phyloP scores from a whole-genome alignment of 2,329 filamentous ascomycete genomes.

The Calonectria crousiana region DNA sequence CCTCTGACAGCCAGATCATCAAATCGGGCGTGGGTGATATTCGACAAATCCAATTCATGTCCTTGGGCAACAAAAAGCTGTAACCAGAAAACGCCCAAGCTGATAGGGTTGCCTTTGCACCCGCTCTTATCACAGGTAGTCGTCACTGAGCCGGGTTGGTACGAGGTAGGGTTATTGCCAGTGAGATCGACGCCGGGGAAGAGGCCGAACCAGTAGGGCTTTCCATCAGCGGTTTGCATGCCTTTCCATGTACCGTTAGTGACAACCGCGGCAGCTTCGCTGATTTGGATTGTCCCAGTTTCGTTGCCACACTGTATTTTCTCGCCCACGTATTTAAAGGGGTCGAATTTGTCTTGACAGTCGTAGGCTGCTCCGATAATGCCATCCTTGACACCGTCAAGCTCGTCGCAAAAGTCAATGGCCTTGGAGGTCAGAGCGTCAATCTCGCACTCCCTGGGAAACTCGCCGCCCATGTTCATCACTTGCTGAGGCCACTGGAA shows the following conservation, averaged over 20 bases:
- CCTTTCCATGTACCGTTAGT: conserved; percentile 7
- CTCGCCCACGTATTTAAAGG: not conserved
- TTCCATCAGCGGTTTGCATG: not conserved
- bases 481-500: not conserved
- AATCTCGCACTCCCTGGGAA: not conserved
- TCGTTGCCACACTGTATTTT: not conserved
- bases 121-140: not conserved
- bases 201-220: not conserved
- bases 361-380: not conserved
- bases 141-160: not conserved
- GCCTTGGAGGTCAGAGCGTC: not conserved
- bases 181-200: not conserved
- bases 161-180: not conserved
- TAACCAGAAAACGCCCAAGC: not conserved
- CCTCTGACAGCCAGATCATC: not conserved
- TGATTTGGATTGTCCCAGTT: not conserved
- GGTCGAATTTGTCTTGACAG: conserved; percentile 1
- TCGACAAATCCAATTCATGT: not conserved
- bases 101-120: not conserved
- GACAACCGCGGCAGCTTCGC: not conserved
- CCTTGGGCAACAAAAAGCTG: not conserved
- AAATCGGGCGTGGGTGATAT: not conserved
- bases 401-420: not conserved
- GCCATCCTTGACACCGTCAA: not conserved
- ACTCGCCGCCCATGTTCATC: not conserved